Base-by-base conservation (phyloP, 257 asterid genomes). In the Capsicum rhomboideum region DNA sequence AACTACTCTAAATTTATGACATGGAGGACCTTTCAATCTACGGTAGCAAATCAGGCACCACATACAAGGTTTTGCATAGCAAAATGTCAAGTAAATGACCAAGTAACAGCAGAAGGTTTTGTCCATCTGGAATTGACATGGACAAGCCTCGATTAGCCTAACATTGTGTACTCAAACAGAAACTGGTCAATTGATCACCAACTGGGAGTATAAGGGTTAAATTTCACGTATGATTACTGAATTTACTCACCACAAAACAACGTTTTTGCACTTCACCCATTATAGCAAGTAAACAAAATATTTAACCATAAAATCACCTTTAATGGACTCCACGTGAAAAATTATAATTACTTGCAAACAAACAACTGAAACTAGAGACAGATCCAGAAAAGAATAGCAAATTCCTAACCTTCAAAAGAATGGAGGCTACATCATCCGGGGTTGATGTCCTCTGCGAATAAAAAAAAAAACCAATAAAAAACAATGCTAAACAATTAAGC, bases 371-470 rank as follows among this genome's bases (percentile, higher is more conserved):
- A 74, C 8, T 21, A 74, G n/a, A 26, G 69, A 12, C 21, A 46
- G 10, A 74, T 74, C 58, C 58, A 74, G 8, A 74, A 13, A 13
- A 26, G 80, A 23, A 44, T 0, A 74, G 8, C 21, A 46, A 46
- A 23, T 74, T 13, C 18, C 79, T 4, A 20, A 87, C 91, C 87
- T 87, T 87, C 7, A 66, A 10, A 18, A 58, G 79, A 26, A 87
- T 78, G 16, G 87, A 84, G 28, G 82, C 68, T 10, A 85, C 82
- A 69, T 87, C 89, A 28, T 87, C 90, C 0, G 84, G 86, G 14
- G 80, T 74, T 17, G 83, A 86, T 23, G 84, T 85, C 83, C 90
- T 83, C 90, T 87, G 88, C 83, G 10, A 61, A 34, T 61, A 80
- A 58, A 37, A 55, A 0, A 13, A 80, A n/a, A n/a, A n/a, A n/a